A percentile compares a stretch with the other conserved stretches of the same genome.
These are phyloP conservation scores for Nemania sp. DNA, from an alignment of 2,329 filamentous ascomycete genomes.

Conservation along the genomic window DNA sequence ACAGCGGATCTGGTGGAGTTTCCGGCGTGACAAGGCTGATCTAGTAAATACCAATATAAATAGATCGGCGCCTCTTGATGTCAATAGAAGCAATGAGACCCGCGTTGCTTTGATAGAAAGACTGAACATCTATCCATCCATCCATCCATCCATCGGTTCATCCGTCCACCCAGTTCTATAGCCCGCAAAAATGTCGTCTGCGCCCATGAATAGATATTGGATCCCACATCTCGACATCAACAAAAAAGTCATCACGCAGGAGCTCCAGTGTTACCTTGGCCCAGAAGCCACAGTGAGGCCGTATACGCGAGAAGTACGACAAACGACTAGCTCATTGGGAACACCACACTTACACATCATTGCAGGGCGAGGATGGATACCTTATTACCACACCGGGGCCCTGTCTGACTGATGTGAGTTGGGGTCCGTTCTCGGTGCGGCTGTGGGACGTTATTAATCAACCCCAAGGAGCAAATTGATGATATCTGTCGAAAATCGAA, in stretches of 20 bases:
- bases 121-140: neutral
- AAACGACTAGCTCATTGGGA: slow-evolving; percentile 38
- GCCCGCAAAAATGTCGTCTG: slow-evolving; percentile 52
- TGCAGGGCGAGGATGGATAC: slow-evolving; percentile 70
- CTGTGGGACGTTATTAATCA: slow-evolving; percentile 31
- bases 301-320: slow-evolving; percentile 66
- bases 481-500: slow-evolving; percentile 71
- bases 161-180: slow-evolving; percentile 16
- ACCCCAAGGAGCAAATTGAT: slow-evolving; percentile 69
- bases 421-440: slow-evolving; percentile 25
- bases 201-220: slow-evolving; percentile 69
- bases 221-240: slow-evolving; percentile 70
- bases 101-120: slow-evolving; percentile 26
- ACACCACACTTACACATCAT: slow-evolving; percentile 44
- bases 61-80: slow-evolving; percentile 38
- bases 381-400: slow-evolving; percentile 69
- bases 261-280: slow-evolving; percentile 69
- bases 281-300: slow-evolving; percentile 68
- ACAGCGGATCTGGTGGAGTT: slow-evolving; percentile 28
- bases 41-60: slow-evolving; percentile 33
- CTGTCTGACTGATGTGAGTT: slow-evolving; percentile 69
- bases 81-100: slow-evolving; percentile 27
- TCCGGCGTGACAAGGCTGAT: slow-evolving; percentile 34
- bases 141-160: neutral
- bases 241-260: slow-evolving; percentile 69